Evolutionary conservation across 495 filamentous ascomycete genomes (phyloP), one percentile per base, ranked within the genome.

Genomic region (Penicillium canariense): DNA sequence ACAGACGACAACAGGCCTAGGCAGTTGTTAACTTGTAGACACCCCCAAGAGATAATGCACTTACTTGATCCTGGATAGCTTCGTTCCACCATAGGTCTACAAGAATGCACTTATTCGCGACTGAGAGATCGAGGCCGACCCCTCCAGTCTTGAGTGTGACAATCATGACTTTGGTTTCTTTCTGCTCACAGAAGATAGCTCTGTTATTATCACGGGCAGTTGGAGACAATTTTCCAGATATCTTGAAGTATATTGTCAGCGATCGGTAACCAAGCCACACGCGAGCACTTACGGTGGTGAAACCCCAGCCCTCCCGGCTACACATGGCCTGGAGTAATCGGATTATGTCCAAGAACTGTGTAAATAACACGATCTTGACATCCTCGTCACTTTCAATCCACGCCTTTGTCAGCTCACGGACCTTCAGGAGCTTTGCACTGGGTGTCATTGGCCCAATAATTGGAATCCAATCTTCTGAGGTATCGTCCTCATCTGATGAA

Each of bases 81-180:
- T 69, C 70, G 48, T 87, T 86, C 81, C 81, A 87, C 82, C 82
- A 86, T 0, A 78, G 70, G 49, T 86, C 84, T 0, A 84, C 48
- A 1, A 77, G 69, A 14, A 85, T 79, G 40, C 84, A 81, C 28
- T 82, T 77, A 46, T 80, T 83, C 0, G 82, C 83, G 39, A 68
- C 67, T 0, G 81, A 76, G 18, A 86, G 64, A 32, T 85, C 83
- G 3, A 85, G 66, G 1, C 77, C 74, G 5, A 68, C 67, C 0
- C 76, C 77, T 0, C 80, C 79, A n/a, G 70, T 71, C 23, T 68
- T 73, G 1, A 80, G 58, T 2, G 71, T 72, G 0, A 75, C 68
- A 7, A 85, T 64, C 48, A 81, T 48, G 1, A 81, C 57, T 17
- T 63, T 61, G 0, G 62, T 56, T 0, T 68, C 66, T 2, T 46